These are phyloP conservation scores for Dactylella cylindrospora DNA, from an alignment of 2,329 filamentous ascomycete genomes.

Conservation along the genomic window DNA sequence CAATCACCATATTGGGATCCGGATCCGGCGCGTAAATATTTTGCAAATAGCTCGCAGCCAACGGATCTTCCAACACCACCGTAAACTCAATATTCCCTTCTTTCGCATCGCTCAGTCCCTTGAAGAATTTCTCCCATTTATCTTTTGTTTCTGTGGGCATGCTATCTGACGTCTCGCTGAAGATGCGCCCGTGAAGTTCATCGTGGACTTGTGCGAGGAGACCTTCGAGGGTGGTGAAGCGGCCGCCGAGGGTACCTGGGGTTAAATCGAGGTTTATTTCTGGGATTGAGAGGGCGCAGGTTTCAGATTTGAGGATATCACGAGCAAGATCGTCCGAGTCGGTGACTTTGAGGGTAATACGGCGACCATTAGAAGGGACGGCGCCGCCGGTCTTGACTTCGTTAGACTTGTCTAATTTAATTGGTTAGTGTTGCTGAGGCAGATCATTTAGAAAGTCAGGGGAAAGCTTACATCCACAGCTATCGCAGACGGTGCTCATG, in stretches of 20 bases:
- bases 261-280: constrained; percentile 86
- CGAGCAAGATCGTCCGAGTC: constrained; percentile 73
- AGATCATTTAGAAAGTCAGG: constrained; percentile 24
- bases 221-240: constrained; percentile 96
- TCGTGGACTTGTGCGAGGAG: constrained; percentile 88
- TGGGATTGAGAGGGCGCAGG: constrained; percentile 79
- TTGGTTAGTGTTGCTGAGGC: constrained; percentile 6
- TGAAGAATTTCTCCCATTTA: constrained; percentile 82
- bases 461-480: constrained; percentile 68
- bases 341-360: constrained; percentile 74
- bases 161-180: constrained; percentile 74
- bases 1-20: constrained; percentile 77
- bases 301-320: constrained; percentile 95
- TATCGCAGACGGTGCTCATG: constrained; percentile 89
- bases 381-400: constrained; percentile 97
- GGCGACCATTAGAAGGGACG: constrained; percentile 80
- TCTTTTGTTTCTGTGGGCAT: constrained; percentile 65
- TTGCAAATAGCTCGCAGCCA: constrained; percentile 93
- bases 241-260: constrained; percentile 88
- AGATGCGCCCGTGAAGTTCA: constrained; percentile 85
- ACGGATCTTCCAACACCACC: constrained; percentile 78
- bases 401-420: constrained; percentile 77
- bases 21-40: constrained; percentile 75
- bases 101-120: constrained; percentile 73
- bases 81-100: constrained; percentile 77